phyloP scores from a whole-genome alignment of 768 basidiomycete species.

The Pleurotus sapidus region DNA sequence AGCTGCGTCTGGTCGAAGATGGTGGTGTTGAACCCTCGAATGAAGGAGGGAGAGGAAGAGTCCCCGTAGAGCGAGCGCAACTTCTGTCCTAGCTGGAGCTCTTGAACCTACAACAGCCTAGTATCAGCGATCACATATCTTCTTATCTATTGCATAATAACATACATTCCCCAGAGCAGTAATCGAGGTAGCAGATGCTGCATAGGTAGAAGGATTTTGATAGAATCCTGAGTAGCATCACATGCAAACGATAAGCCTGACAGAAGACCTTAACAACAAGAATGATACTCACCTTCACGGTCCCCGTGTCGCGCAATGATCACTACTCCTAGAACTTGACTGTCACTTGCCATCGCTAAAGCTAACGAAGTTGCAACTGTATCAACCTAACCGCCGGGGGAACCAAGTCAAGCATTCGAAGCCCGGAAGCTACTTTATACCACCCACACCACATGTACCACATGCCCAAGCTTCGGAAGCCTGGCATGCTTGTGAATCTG shows the following conservation, averaged over 20 bases:
- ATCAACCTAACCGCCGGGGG: background rate
- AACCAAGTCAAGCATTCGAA: background rate
- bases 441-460: background rate
- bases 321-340: slow-evolving; percentile 51
- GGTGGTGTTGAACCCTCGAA: slow-evolving; percentile 37
- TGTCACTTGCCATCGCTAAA: slow-evolving; percentile 16
- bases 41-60: slow-evolving; percentile 47
- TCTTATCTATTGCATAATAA: background rate
- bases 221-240: slow-evolving; percentile 47
- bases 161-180: slow-evolving; percentile 67
- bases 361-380: no score
- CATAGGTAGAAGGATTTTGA: slow-evolving; percentile 57
- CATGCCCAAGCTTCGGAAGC: background rate
- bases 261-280: background rate
- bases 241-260: background rate
- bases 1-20: slow-evolving; percentile 36
- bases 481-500: slow-evolving; percentile 1
- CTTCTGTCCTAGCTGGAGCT: slow-evolving; percentile 51
- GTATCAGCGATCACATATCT: background rate
- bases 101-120: slow-evolving; percentile 41
- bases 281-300: slow-evolving; percentile 34
- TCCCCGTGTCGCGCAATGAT: slow-evolving; percentile 59
- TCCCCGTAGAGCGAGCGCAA: slow-evolving; percentile 55
- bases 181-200: slow-evolving; percentile 52
- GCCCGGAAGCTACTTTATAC: background rate